phyloP scores from a whole-genome alignment of 1,284 basidiomycete genomes.

The Heimioporus retisporus region DNA sequence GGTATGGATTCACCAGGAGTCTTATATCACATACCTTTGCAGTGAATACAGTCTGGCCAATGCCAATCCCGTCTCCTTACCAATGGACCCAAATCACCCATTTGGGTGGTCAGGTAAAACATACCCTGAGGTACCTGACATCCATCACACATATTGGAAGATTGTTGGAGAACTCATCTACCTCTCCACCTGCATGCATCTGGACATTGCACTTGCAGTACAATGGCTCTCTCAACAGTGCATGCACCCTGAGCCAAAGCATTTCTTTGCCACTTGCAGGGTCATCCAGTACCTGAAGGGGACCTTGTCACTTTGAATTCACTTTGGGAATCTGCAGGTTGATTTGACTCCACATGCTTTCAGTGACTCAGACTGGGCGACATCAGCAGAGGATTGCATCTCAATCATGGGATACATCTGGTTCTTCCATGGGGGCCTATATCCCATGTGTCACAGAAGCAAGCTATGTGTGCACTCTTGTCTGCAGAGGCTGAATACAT shows the following conservation, averaged over 20 bases:
- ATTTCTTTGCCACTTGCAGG: neutral
- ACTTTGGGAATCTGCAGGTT: neutral
- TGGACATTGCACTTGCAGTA: constrained; percentile 2
- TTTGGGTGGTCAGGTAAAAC: neutral
- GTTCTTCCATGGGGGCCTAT: neutral
- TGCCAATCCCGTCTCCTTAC: constrained; percentile 5
- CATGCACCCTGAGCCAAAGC: neutral
- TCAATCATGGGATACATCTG: neutral
- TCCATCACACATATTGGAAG: neutral
- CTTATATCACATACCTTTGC: constrained; percentile 12
- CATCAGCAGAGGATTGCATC: neutral
- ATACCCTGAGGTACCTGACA: neutral
- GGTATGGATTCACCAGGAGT: constrained; percentile 20
- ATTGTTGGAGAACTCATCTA: constrained; percentile 17
- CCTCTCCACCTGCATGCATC: neutral
- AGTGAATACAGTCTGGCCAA: constrained; percentile 3
- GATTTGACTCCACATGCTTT: neutral
- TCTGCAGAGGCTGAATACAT: neutral
- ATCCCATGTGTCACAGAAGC: neutral
- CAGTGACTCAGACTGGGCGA: constrained; percentile 2
- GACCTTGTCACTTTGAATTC: neutral
- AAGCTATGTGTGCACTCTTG: neutral
- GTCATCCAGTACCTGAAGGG: neutral
- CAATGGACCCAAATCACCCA: constrained; percentile 12
- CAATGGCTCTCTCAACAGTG: neutral